Percentiles rank a stretch among this genome's conserved stretches.
phyloP scores from a whole-genome alignment of 495 filamentous ascomycete species.

The Bacidia gigantensis region DNA sequence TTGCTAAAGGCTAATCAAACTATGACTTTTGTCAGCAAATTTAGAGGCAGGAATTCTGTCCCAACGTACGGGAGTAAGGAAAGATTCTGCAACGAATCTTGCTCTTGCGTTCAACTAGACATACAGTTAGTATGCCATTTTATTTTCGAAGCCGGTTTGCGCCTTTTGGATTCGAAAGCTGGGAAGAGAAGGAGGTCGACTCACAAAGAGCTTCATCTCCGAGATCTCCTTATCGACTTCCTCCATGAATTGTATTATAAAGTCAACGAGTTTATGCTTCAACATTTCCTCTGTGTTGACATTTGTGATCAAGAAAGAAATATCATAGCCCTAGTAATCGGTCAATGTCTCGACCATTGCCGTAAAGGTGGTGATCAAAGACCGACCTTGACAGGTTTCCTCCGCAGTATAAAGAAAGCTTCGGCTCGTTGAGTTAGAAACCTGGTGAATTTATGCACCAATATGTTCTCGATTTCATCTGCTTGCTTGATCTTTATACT shows the following conservation, averaged over 20 bases:
- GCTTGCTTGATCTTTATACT: conserved; percentile 98
- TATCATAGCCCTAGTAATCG: conserved; percentile 72
- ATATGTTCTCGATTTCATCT: conserved; percentile 93
- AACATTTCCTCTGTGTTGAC: conserved; percentile 96
- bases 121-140: conserved; percentile 12
- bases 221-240: conserved; percentile 99
- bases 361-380: background rate
- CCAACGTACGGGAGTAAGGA: conserved; percentile 78
- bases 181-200: conserved; percentile 21
- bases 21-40: conserved; percentile 7
- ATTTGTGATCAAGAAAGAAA: conserved; percentile 96
- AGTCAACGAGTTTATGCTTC: conserved; percentile 96
- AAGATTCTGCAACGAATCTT: conserved; percentile 95
- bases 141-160: background rate
- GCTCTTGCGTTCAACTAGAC: conserved; percentile 84
- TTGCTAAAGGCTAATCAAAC: conserved; percentile 14
- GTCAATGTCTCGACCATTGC: conserved; percentile 3
- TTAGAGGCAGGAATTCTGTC: background rate
- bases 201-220: conserved; percentile 98
- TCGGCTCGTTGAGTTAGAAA: conserved; percentile 94
- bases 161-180: background rate
- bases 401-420: conserved; percentile 89
- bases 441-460: conserved; percentile 94
- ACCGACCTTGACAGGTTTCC: conserved; percentile 83
- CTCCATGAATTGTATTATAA: conserved; percentile 98